Base-by-base conservation (phyloP, 176 grass and related monocot species). In the Otatea glauca region DNA sequence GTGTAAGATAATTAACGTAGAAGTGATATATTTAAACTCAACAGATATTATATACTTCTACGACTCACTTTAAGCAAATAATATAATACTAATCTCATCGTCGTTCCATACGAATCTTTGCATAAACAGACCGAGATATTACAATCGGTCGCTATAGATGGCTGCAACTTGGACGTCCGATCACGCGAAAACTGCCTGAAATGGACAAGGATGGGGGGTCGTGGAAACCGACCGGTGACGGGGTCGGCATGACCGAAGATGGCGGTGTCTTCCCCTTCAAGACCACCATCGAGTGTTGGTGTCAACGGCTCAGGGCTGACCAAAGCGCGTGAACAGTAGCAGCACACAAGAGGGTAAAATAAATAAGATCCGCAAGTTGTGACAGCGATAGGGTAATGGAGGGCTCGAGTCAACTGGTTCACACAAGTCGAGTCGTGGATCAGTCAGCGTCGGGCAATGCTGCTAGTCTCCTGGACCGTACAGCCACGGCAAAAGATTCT, bases 361-460 rank as follows among this genome's bases (percentile, higher is more conserved):
- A 43, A 7, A 23, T 8, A 8, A 43, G 25, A 47, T 9, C 6
- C 10, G n/a, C 77, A 56, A 86, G 68, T 72, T 43, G 76, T 10
- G 20, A 23, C 34, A n/a, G 16, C 63, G 21, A 15, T 72, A 65
- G 47, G 35, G 21, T 23, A 9, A 41, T 29, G 43, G 27, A 16
- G 61, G 44, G 7, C 1, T 2, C 7, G 24, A 66, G 49, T 81
- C 70, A 7, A 58, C 77, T 23, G 12, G 70, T 81, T 87, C 78
- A 82, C 85, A 87, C 85, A 18, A 87, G 60, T n/a, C 0, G 34
- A 7, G 48, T 81, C 85, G 73, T 81, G 70, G 77, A 54, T 54
- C 17, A 20, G 51, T 55, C 18, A 18, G 18, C 21, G 1, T 21
- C 7, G 18, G 53, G 3, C 7, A 56, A 56, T 21, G 18, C 53